Base-by-base conservation (phyloP, 1,139 yeast species). In the Candida tropicalis region DNA sequence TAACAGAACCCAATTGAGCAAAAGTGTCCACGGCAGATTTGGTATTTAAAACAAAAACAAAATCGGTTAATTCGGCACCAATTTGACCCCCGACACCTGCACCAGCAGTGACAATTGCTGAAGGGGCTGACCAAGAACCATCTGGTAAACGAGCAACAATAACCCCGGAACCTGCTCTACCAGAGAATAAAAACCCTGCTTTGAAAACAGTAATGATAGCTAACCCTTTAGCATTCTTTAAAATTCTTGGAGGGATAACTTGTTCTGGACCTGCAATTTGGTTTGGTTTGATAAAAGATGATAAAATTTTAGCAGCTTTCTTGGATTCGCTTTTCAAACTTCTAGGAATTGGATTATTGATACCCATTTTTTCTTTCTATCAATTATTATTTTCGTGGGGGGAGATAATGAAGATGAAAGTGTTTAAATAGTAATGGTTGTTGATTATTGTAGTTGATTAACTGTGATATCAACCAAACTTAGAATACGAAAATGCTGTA, bases 21-120 rank as follows among this genome's bases (percentile, higher is more conserved):
- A 93, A 93, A 6, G 97, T 83, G 53, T 87, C 90, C 35, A 93
- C 99, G 1, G 99, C 99, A 1, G 91, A 80, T 45, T 79, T 75
- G 18, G 87, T 81, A 66, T 93, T 93, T 53, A 93, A 77, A 47
- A 93, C 91, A 63, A 93, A 93, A 35, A 93, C 97, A 64, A 93
- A 93, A 69, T 93, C 99, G 1, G 99, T 93, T 57, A 93, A 72
- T 63, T 93, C 99, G 5, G 97, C 95, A 33, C 99, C 99, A 53
- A 93, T 81, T 68, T 90, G 95, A 34, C 99, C 99, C 46, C 99
- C 99, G 4, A 95, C 97, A 58, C 99, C 98, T 3, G 97, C 98
- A 55, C 99, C 99, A 1, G 97, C 98, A 20, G 97, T 87, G 40
- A 83, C 84, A 55, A 93, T 86, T 8, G 97, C 99, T 2, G 96